These are phyloP conservation scores for Boletus edulis DNA, from an alignment of 768 basidiomycete genomes.

Conservation along the genomic window DNA sequence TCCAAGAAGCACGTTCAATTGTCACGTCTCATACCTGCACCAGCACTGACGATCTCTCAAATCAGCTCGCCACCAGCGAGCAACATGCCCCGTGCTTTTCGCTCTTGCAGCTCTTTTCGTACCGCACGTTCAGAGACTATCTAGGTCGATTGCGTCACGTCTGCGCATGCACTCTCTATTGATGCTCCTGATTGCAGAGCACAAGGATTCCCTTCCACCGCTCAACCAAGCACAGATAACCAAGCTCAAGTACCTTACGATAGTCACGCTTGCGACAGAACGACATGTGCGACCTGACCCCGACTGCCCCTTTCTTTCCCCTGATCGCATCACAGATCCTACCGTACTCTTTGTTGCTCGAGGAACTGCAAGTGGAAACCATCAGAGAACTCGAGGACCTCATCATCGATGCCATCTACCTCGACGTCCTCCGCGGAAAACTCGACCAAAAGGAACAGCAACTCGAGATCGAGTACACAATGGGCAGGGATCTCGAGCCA, in stretches of 20 bases:
- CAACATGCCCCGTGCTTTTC: slow-evolving; percentile 59
- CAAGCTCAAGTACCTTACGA: slow-evolving; percentile 92
- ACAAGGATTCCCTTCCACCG: slow-evolving; percentile 62
- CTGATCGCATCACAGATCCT: slow-evolving; percentile 54
- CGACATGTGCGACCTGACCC: slow-evolving; percentile 57
- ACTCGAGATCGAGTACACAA: slow-evolving; percentile 88
- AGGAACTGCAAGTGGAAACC: slow-evolving; percentile 68
- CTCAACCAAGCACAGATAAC: slow-evolving; percentile 70
- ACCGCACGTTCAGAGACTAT: slow-evolving; percentile 84
- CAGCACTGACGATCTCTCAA: neutral
- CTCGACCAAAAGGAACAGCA: slow-evolving; percentile 91
- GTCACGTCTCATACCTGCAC: neutral
- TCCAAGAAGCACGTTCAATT: slow-evolving; percentile 66
- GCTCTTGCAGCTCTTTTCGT: slow-evolving; percentile 85
- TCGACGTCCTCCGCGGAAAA: slow-evolving; percentile 84
- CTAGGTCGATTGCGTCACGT: slow-evolving; percentile 47
- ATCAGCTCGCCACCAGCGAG: slow-evolving; percentile 65
- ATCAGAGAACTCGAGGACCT: slow-evolving; percentile 93
- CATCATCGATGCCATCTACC: slow-evolving; percentile 95
- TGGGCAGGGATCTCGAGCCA: slow-evolving; percentile 89
- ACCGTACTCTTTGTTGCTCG: slow-evolving; percentile 71
- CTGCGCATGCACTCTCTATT: neutral
- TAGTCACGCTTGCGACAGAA: slow-evolving; percentile 78
- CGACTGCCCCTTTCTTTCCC: neutral
- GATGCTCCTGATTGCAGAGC: slow-evolving; percentile 42